Base-by-base conservation (phyloP, 345 rosid genomes). In the Aegle marmelos region DNA sequence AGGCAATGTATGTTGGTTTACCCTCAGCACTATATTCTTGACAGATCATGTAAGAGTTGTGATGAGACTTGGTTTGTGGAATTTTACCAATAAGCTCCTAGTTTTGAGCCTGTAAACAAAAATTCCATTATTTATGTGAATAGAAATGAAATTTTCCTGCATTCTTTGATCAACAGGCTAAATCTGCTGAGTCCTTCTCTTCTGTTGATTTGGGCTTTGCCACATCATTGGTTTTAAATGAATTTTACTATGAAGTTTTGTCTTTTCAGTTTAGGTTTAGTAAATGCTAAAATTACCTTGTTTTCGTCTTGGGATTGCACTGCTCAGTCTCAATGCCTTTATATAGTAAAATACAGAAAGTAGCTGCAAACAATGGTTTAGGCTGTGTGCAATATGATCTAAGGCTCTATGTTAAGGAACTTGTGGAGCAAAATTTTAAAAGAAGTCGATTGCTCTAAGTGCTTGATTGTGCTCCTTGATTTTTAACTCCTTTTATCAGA, bases 61-160 rank as follows among this genome's bases (percentile, higher is more conserved):
- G 36, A 59, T 41, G 21, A n/a, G 27, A 41, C 60, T 45, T 70
- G 21, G 14, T 33, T 76, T 73, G 75, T 28, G 31, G 74, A 75
- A 75, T 36, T 60, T 73, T 76, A 64, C 71, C 19, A 56, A 72
- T 83, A 59, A 73, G 68, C 31, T 41, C 76, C 54, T 16, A 21
- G 21, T 64, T 64, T 45, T 13, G 31, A 66, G 71, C 59, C 56
- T 56, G 65, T 57, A 53, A 28, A 58, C 33, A 70, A 65, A 41
- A 56, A 48, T 71, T 34, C 54, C 63, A 76, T 53, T 50, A 64
- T 75, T 53, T 37, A 64, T 75, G 21, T 58, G 34, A 72, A 74
- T 61, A 33, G 6, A 66, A 19, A 68, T 36, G 19, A 75, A 33
- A 68, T 41, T 60, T 76, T 62, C 70, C 60, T 9, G 34, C n/a